phyloP scores from a whole-genome alignment of 148 eudicot genomes.

The Rhododendron vialii region DNA sequence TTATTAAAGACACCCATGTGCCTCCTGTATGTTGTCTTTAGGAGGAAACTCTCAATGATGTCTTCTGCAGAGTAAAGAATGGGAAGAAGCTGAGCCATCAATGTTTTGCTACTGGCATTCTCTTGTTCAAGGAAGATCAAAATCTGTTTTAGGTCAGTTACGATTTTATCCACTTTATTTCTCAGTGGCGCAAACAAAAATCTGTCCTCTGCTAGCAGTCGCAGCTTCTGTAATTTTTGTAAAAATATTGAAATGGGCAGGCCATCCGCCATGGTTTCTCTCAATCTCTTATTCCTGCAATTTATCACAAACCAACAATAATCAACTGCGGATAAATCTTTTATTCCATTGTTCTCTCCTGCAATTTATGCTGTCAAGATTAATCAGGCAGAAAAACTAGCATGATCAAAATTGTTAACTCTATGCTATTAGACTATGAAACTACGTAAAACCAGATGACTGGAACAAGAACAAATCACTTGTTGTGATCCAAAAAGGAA shows the following conservation, averaged over 20 bases:
- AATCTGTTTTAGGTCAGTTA: background rate
- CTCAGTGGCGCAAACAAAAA: background rate
- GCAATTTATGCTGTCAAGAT: background rate
- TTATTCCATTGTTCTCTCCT: background rate
- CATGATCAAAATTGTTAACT: background rate
- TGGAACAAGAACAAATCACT: too few species aligned
- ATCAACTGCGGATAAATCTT: background rate
- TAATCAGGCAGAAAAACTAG: background rate
- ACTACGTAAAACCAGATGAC: background rate
- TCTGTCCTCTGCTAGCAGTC: background rate
- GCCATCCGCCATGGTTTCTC: background rate
- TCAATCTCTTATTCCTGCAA: background rate
- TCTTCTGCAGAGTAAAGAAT: background rate
- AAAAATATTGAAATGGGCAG: too few species aligned
- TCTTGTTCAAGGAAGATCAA: background rate
- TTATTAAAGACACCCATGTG: background rate
- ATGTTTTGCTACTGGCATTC: background rate
- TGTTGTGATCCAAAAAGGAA: background rate
- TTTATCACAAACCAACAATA: background rate
- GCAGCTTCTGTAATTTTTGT: background rate
- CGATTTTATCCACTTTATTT: background rate
- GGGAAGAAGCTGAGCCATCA: background rate
- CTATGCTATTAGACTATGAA: background rate
- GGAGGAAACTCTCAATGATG: background rate
- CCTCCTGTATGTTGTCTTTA: background rate